A percentile compares a stretch with the other conserved stretches of the same genome.
These are phyloP conservation scores for Penicillium manginii DNA, from an alignment of 495 filamentous ascomycete species.

Conservation along the genomic window DNA sequence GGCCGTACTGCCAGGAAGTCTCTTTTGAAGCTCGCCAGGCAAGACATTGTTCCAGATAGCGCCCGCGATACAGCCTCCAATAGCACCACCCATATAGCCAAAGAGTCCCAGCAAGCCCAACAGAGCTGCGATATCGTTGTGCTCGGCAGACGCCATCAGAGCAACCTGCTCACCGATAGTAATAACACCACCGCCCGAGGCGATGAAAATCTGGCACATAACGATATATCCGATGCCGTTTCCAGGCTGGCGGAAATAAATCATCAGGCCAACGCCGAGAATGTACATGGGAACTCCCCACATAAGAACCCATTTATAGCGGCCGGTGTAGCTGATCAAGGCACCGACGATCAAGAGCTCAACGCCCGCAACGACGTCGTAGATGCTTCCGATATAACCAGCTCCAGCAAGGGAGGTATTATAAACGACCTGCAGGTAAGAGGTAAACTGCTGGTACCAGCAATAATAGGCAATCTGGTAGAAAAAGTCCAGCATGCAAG, in stretches of 20 bases:
- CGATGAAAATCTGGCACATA: slow-evolving; percentile 76
- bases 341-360: slow-evolving; percentile 53
- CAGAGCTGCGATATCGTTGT: slow-evolving; percentile 67
- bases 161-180: slow-evolving; percentile 69
- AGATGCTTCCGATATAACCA: slow-evolving; percentile 57
- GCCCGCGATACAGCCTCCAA: slow-evolving; percentile 62
- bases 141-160: slow-evolving; percentile 65
- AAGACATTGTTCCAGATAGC: slow-evolving; percentile 72
- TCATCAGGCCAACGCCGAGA: slow-evolving; percentile 62
- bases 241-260: slow-evolving; percentile 64
- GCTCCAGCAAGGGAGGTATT: slow-evolving; percentile 51
- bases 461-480: slow-evolving; percentile 54
- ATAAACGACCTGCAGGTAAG: slow-evolving; percentile 74
- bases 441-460: slow-evolving; percentile 62
- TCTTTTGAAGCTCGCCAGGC: slow-evolving; percentile 49
- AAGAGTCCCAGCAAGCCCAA: slow-evolving; percentile 67
- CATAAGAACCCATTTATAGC: slow-evolving; percentile 54
- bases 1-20: slow-evolving; percentile 55
- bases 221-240: slow-evolving; percentile 66
- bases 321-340: slow-evolving; percentile 57
- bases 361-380: slow-evolving; percentile 52
- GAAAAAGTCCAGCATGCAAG: slow-evolving; percentile 52
- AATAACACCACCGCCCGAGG: slow-evolving; percentile 60
- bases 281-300: slow-evolving; percentile 63
- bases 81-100: slow-evolving; percentile 63